Percentiles rank a stretch among this genome's conserved stretches.
These are phyloP conservation scores for Asterochloris erici DNA, from an alignment of 139 green algal genomes.

Conservation along the genomic window DNA sequence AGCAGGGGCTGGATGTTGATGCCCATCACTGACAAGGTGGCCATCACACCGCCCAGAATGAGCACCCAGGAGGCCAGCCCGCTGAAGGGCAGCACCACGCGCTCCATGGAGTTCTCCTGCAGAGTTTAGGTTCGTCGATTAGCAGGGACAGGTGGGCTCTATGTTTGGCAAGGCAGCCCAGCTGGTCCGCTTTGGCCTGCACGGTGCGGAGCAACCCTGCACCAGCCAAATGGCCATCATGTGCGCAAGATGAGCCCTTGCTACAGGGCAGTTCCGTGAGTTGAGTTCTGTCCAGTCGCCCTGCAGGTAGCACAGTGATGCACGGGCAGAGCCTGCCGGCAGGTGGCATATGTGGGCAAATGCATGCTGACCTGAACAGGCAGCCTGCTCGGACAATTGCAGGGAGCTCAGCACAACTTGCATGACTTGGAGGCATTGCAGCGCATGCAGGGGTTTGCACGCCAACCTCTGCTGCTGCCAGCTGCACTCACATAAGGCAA, in stretches of 20 bases:
- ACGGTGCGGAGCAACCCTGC: neutral
- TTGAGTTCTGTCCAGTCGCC: neutral
- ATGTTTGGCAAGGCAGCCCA: neutral
- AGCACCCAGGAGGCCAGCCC: slow-evolving; percentile 29
- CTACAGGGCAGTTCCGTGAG: neutral
- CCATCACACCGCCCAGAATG: slow-evolving; percentile 18
- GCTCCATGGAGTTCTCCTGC: slow-evolving; percentile 29
- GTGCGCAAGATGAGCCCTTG: neutral
- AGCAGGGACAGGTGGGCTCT: neutral
- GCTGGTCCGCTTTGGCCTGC: neutral
- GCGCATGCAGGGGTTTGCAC: too few relatives aligned
- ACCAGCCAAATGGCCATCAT: neutral
- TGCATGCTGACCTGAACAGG: neutral
- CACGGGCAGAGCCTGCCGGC: too few relatives aligned
- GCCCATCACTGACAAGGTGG: slow-evolving; percentile 27
- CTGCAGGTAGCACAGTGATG: too few relatives aligned
- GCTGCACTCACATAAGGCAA: too few relatives aligned
- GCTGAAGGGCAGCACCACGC: slow-evolving; percentile 26
- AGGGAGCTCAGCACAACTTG: too few relatives aligned
- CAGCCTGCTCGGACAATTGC: too few relatives aligned
- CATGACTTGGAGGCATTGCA: too few relatives aligned
- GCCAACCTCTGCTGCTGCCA: too few relatives aligned
- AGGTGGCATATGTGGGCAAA: neutral
- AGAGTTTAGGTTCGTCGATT: neutral
- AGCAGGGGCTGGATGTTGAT: slow-evolving; percentile 42